phyloP scores from a whole-genome alignment of 2,329 filamentous ascomycete species.

The Fusarium nodosum region DNA sequence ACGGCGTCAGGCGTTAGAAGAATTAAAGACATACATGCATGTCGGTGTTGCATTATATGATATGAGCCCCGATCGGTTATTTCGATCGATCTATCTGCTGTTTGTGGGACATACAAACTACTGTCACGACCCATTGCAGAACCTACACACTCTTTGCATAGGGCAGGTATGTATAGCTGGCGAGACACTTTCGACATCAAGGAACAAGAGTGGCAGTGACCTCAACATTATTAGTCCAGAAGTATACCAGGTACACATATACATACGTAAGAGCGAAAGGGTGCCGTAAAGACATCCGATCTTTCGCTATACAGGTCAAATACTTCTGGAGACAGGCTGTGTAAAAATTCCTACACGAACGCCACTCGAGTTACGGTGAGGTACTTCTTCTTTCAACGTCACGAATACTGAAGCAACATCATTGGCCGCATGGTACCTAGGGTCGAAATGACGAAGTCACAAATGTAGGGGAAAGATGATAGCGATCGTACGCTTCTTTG shows the following conservation, averaged over 20 bases:
- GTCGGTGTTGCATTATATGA: neutral
- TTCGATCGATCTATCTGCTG: no score
- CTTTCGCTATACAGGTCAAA: neutral
- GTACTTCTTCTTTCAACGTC: no score
- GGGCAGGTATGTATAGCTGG: neutral
- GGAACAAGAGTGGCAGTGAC: neutral
- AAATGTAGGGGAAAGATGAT: neutral
- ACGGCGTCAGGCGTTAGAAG: conserved; percentile 15
- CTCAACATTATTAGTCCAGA: neutral
- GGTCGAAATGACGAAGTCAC: no score
- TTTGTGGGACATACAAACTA: neutral
- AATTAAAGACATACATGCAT: neutral
- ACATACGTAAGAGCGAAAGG: neutral
- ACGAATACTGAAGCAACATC: no score
- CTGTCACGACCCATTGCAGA: neutral
- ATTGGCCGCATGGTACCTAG: no score
- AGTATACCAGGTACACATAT: neutral
- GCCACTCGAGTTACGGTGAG: neutral
- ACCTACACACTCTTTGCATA: neutral
- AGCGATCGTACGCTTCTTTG: conserved; percentile 35
- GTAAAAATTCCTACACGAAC: neutral
- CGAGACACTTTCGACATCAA: neutral
- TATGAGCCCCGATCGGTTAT: neutral
- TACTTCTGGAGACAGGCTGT: neutral
- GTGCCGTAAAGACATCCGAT: neutral